A percentile compares a stretch with the other conserved stretches of the same genome.
phyloP scores from a whole-genome alignment of 169 alveolate genomes.

The Theileria equi region DNA sequence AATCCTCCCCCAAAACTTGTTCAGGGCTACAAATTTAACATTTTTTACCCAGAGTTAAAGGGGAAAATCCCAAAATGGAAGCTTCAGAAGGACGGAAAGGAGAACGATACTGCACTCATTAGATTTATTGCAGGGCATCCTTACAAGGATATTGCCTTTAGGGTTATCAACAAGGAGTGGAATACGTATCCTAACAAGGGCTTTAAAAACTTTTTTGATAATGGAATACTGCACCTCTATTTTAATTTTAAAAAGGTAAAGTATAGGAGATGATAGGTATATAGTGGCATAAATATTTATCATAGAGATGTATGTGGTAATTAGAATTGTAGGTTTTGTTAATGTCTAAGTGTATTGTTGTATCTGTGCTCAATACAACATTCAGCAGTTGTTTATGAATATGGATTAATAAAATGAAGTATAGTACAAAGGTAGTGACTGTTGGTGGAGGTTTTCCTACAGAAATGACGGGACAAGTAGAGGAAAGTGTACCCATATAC shows the following conservation, averaged over 20 bases:
- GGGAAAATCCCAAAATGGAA: constrained; percentile 91
- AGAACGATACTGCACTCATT: constrained; percentile 78
- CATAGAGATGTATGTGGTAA: background rate
- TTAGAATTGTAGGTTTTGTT: too few species aligned
- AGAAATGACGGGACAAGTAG: too few species aligned
- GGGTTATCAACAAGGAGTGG: constrained; percentile 96
- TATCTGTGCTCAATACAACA: too few species aligned
- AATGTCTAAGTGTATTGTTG: too few species aligned
- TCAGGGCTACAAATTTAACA: constrained; percentile 95
- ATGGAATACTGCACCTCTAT: constrained; percentile 87
- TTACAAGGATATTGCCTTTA: constrained; percentile 93
- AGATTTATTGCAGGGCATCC: constrained; percentile 97
- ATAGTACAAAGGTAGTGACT: too few species aligned
- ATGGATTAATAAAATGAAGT: too few species aligned
- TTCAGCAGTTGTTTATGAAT: too few species aligned
- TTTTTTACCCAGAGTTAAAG: constrained; percentile 92
- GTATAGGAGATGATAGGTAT: constrained; percentile 82
- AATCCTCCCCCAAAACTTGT: constrained; percentile 96
- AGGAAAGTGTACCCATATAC: too few species aligned
- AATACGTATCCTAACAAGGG: constrained; percentile 87
- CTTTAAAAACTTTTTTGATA: constrained; percentile 84
- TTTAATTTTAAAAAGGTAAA: constrained; percentile 88
- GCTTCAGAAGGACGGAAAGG: constrained; percentile 80
- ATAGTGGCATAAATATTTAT: constrained; percentile 1
- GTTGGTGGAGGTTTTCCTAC: too few species aligned